Percentiles rank a stretch among this genome's conserved stretches.
phyloP scores from a whole-genome alignment of 257 asterid genomes.

The Apocynum venetum region DNA sequence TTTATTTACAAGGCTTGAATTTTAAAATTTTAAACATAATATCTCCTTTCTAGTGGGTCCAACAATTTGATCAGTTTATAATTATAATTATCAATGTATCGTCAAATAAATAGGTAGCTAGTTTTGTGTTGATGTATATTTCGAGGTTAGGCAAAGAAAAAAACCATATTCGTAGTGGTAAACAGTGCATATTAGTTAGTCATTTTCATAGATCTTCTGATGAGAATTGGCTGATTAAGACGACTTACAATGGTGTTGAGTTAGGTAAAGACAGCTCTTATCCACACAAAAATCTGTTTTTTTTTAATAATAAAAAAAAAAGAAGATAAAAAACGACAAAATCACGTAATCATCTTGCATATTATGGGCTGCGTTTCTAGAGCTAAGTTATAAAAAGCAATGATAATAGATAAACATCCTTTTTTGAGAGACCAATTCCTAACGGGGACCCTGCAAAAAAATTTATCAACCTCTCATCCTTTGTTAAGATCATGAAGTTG shows the following conservation, averaged over 20 bases:
- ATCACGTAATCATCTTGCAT: too few species aligned
- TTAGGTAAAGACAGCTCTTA: constrained; percentile 44
- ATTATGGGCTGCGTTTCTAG: too few species aligned
- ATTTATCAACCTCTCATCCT: constrained; percentile 18
- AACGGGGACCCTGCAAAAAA: constrained; percentile 30
- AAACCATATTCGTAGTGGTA: background rate
- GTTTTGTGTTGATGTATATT: background rate
- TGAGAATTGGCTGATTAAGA: too few species aligned
- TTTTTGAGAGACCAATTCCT: constrained; percentile 42
- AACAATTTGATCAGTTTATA: background rate
- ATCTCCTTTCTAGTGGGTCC: too few species aligned
- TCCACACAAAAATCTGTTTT: constrained; percentile 28
- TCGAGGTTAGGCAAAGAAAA: background rate
- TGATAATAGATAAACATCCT: too few species aligned
- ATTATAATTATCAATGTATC: too few species aligned
- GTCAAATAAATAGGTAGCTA: background rate
- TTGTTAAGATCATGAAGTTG: constrained; percentile 4
- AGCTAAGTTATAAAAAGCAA: too few species aligned
- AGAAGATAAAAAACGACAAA: constrained; percentile 45
- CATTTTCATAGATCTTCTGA: background rate
- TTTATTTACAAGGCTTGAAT: too few species aligned
- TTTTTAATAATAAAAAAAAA: background rate
- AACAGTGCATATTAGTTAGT: background rate
- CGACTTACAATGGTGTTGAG: background rate
- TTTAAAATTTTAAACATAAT: too few species aligned